Percentiles rank a stretch among this genome's conserved stretches.
Evolutionary conservation across 2,329 filamentous ascomycete genomes (phyloP).

Genomic region (Cladosporium sp.): DNA sequence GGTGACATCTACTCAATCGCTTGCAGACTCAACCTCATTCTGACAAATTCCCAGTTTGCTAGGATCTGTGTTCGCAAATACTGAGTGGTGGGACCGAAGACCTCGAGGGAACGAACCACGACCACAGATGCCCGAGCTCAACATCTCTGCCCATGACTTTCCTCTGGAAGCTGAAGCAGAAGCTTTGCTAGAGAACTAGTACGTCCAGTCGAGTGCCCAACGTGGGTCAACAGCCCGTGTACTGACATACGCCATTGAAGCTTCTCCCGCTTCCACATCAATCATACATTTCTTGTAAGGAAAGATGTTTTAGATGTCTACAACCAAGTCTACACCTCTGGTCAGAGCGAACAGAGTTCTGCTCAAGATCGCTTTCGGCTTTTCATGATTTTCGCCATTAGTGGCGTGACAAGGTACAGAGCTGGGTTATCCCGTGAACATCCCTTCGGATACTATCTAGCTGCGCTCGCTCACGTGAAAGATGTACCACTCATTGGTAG

Average conservation of each 20-base stretch:
- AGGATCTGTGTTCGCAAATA: constrained; percentile 10
- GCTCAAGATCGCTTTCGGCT: constrained; percentile 31
- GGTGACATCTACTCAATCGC: neutral
- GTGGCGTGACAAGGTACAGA: constrained; percentile 32
- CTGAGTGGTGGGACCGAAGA: constrained; percentile 4
- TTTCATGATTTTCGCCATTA: constrained; percentile 36
- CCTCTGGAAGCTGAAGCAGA: constrained; percentile 4
- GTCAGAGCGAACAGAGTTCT: neutral
- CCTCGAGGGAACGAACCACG: neutral
- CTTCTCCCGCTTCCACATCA: constrained; percentile 14
- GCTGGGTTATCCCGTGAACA: constrained; percentile 29
- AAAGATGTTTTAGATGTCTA: constrained; percentile 10
- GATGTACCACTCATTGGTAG: constrained; percentile 28
- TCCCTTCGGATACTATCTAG: constrained; percentile 37
- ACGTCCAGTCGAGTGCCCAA: neutral
- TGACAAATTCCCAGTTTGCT: constrained; percentile 8
- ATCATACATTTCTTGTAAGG: constrained; percentile 11
- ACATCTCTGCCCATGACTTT: neutral
- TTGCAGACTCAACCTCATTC: neutral
- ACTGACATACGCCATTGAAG: neutral
- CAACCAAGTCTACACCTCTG: constrained; percentile 4
- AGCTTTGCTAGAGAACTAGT: constrained; percentile 10
- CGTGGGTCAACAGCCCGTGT: neutral
- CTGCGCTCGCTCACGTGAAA: constrained; percentile 32
- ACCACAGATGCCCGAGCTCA: constrained; percentile 7